Conservation (phyloP, 2,329 filamentous ascomycete species). For the Lasiodiplodia gonubiensis region DNA sequence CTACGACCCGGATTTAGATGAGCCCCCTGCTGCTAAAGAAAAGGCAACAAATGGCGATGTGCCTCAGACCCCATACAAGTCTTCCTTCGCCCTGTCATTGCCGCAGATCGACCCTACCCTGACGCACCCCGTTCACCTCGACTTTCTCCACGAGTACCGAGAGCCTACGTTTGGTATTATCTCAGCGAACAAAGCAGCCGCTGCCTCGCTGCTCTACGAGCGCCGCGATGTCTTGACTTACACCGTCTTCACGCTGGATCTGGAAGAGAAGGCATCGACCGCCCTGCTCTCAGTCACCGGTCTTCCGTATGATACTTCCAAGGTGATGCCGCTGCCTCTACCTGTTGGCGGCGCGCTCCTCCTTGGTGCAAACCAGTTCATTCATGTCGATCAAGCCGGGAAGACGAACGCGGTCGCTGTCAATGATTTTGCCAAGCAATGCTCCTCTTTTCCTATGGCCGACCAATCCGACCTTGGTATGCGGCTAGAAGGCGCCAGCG, state of each 20-base stretch:
- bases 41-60: conserved; percentile 41
- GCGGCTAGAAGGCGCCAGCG: conserved; percentile 78
- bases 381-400: conserved; percentile 94
- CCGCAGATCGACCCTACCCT: conserved; percentile 86
- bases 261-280: conserved; percentile 91
- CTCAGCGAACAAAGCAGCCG: conserved; percentile 75
- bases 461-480: conserved; percentile 85
- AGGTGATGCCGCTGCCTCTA: conserved; percentile 79
- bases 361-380: conserved; percentile 85
- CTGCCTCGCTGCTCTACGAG: conserved; percentile 73
- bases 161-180: conserved; percentile 97
- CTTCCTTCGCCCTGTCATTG: conserved; percentile 91
- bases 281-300: conserved; percentile 85
- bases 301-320: conserved; percentile 85
- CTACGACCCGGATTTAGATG: conserved; percentile 83
- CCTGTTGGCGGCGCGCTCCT: conserved; percentile 89
- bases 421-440: conserved; percentile 84
- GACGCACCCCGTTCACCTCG: conserved; percentile 86
- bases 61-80: conserved; percentile 72
- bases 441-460: conserved; percentile 80
- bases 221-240: conserved; percentile 87
- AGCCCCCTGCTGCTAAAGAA: conserved; percentile 42
- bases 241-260: conserved; percentile 91
- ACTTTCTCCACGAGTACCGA: conserved; percentile 94
- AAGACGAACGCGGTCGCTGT: conserved; percentile 92